phyloP scores from a whole-genome alignment of 768 basidiomycete species.

The Xerocomellus chrysenteron region DNA sequence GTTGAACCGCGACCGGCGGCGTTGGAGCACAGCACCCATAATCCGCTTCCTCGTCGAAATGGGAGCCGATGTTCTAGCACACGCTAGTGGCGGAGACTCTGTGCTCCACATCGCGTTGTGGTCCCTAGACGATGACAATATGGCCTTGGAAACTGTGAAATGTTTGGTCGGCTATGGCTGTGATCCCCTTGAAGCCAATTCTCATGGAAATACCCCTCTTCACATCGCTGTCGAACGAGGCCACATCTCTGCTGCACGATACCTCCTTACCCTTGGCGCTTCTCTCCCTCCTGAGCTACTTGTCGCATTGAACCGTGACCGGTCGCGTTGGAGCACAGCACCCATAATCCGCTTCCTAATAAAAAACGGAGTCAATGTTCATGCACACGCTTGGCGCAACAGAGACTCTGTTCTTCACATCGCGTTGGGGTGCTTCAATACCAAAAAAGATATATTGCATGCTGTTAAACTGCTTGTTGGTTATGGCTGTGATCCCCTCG shows the following conservation, averaged over 20 bases:
- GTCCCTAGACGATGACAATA: too few species aligned
- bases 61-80: neutral
- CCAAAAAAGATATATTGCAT: neutral
- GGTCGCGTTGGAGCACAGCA: neutral
- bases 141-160: neutral
- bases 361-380: neutral
- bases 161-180: neutral
- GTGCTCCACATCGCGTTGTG: too few species aligned
- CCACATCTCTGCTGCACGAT: neutral
- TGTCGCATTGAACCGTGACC: neutral
- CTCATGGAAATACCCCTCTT: neutral
- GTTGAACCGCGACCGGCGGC: neutral
- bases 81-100: neutral
- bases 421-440: neutral
- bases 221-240: neutral
- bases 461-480: neutral
- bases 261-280: neutral
- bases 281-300: neutral
- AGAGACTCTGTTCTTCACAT: neutral
- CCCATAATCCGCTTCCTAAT: neutral
- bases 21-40: neutral
- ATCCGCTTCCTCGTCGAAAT: too few species aligned
- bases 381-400: neutral
- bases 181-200: conserved; percentile 1
- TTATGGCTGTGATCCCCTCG: neutral